Conservation (phyloP, 2,329 filamentous ascomycete species). For the Pseudogymnoascus sp. region DNA sequence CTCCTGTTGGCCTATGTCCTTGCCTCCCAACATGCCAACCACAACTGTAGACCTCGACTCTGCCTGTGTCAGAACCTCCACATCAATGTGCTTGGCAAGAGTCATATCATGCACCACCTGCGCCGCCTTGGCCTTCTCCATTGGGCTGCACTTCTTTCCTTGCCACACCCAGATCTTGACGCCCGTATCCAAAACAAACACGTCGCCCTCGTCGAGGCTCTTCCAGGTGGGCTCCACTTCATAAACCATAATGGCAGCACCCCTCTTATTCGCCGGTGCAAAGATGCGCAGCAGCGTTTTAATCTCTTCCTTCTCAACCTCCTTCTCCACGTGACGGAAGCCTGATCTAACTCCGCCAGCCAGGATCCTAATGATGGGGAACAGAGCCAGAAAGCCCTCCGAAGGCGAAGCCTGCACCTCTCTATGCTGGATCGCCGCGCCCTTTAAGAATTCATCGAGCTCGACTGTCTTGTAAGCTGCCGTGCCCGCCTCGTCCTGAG, state of each 20-base stretch:
- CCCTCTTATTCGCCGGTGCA: slow-evolving; percentile 43
- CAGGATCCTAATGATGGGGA: slow-evolving; percentile 53
- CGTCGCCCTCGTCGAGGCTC: slow-evolving; percentile 58
- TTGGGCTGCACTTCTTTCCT: slow-evolving; percentile 55
- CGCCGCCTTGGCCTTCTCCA: slow-evolving; percentile 63
- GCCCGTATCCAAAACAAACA: slow-evolving; percentile 56
- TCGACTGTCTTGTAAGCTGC: slow-evolving; percentile 67
- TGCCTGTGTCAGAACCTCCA: slow-evolving; percentile 56
- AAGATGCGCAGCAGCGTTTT: slow-evolving; percentile 55
- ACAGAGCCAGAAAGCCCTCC: slow-evolving; percentile 56
- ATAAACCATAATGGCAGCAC: slow-evolving; percentile 50
- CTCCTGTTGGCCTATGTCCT: slow-evolving; percentile 33
- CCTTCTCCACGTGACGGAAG: slow-evolving; percentile 54
- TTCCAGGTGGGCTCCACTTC: slow-evolving; percentile 56
- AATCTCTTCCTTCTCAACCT: slow-evolving; percentile 35
- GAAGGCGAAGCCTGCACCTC: slow-evolving; percentile 47
- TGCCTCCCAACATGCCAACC: slow-evolving; percentile 48
- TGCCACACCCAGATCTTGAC: slow-evolving; percentile 66
- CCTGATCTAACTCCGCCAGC: slow-evolving; percentile 55
- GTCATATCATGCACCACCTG: slow-evolving; percentile 61
- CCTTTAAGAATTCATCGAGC: slow-evolving; percentile 58
- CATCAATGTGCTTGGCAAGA: slow-evolving; percentile 54
- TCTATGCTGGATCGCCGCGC: slow-evolving; percentile 56
- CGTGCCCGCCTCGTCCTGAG: slow-evolving; percentile 61
- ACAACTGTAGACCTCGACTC: slow-evolving; percentile 50